Evolutionary conservation across 305 asterid genomes (phyloP).

Genomic region (Rubia peregrina): DNA sequence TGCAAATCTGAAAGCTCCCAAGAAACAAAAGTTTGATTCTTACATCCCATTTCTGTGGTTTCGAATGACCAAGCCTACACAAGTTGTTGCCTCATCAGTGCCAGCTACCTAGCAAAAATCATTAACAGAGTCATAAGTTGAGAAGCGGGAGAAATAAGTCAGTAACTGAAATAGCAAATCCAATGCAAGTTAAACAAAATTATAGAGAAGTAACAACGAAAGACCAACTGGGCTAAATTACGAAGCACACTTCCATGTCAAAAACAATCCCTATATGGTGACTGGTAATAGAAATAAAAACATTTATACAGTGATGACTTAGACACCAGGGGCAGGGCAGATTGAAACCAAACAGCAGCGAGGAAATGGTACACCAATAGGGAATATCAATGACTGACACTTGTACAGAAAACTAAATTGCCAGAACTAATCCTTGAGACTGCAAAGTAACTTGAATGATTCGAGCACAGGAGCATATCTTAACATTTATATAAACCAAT

Average conservation of each 20-base stretch:
- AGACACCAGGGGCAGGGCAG: neutral
- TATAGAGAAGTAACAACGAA: conserved; percentile 2
- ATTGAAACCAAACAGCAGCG: neutral
- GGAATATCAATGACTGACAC: neutral
- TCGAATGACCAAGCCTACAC: conserved; percentile 73
- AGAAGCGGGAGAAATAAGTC: neutral
- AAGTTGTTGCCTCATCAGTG: conserved; percentile 96
- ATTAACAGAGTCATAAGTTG: conserved; percentile 10
- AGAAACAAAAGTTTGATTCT: conserved; percentile 22
- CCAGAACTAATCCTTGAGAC: conserved; percentile 1
- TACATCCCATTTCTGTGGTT: conserved; percentile 72
- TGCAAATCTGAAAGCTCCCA: conserved; percentile 2
- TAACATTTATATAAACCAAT: neutral
- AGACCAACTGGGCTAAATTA: neutral
- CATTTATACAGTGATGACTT: neutral
- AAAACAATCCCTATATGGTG: neutral
- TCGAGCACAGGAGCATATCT: neutral
- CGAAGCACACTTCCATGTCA: neutral
- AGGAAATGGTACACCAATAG: neutral
- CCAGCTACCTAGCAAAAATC: conserved; percentile 58
- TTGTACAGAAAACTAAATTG: neutral
- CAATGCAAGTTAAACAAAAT: neutral
- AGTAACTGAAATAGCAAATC: conserved; percentile 7
- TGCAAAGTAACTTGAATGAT: neutral
- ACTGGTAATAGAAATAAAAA: neutral